Base-by-base conservation (phyloP, 2,329 filamentous ascomycete genomes). In the Ceratocystis alfenasii region DNA sequence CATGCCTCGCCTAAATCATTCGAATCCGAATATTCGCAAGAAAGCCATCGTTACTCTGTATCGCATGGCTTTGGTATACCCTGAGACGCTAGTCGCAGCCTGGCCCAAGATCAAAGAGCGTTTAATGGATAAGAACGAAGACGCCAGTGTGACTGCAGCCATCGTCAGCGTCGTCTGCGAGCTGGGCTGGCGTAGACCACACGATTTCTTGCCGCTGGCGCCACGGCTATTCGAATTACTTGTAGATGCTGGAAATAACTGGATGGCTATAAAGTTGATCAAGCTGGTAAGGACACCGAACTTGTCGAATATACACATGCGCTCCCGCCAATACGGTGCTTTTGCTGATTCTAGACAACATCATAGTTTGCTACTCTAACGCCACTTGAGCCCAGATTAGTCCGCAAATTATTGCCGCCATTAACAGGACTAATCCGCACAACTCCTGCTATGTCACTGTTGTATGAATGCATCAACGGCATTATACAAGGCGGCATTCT, bases 261-360 rank as follows among this genome's bases (percentile, higher is more conserved):
- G 94, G 94, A 97, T 99, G 93, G 92, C 92, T 67, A 99, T 99
- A 74, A 99, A 99, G 75, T 84, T 99, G 69, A 97, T 99, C 74
- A 99, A 99, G 77, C 82, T 99, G 69, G 90, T 93, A 75, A 70
- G 83, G 77, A 44, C 15, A 20, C 15, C 33, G 3, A n/a, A 17
- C 15, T 30, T 59, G 15, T n/a, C n/a, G 5, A 59, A 22, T 59
- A 33, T n/a, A 15, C 20, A 15, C 6, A 7, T 8, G 7, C 55
- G 2, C 22, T 17, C 3, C 22, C 48, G 2, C 1, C 36, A 25
- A 12, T 53, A 22, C 15, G 12, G 15, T 30, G 22, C 22, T 48
- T 15, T 36, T 36, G 1, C 55, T 59, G n/a, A 59, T n/a, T 36
- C 55, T 36, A n/a, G 1, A n/a, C 33, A 10, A 12, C 10, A 8